Evolutionary conservation across 208 protist genomes (phyloP).

Genomic region (Trypanosoma mega): DNA sequence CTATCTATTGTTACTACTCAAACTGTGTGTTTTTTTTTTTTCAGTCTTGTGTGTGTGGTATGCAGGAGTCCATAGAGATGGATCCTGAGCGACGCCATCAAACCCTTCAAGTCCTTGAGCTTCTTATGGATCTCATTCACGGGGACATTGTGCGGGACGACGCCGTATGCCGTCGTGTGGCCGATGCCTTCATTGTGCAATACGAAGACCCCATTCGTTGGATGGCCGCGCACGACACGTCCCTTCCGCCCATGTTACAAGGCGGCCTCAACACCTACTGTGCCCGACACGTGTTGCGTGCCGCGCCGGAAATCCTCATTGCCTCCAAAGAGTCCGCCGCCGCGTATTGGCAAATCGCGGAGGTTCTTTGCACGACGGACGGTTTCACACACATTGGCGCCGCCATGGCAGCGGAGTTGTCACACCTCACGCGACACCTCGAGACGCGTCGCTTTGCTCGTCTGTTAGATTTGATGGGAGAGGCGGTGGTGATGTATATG

Average conservation of each 20-base stretch:
- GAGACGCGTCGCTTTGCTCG: conserved; percentile 25
- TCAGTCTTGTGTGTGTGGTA: no score
- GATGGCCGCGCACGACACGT: conserved; percentile 18
- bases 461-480: conserved; percentile 42
- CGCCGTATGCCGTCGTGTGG: conserved; percentile 37
- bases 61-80: no score
- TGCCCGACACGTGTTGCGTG: conserved; percentile 37
- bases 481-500: conserved; percentile 47
- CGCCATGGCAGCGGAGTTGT: conserved; percentile 18
- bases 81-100: neutral
- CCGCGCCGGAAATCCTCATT: conserved; percentile 42
- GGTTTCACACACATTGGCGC: conserved; percentile 4
- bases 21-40: no score
- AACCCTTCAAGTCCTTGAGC: conserved; percentile 35
- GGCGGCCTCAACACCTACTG: conserved; percentile 60
- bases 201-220: conserved; percentile 38
- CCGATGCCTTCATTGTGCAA: conserved; percentile 31
- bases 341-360: conserved; percentile 35
- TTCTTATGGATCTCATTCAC: conserved; percentile 66
- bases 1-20: no score
- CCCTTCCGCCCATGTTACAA: conserved; percentile 31
- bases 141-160: conserved; percentile 55
- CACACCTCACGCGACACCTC: conserved; percentile 19
- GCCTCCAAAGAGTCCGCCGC: conserved; percentile 25
- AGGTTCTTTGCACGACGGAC: conserved; percentile 19